Evolutionary conservation across 352 stramenopile genomes (phyloP).

Genomic region (Phytophthora capsici): DNA sequence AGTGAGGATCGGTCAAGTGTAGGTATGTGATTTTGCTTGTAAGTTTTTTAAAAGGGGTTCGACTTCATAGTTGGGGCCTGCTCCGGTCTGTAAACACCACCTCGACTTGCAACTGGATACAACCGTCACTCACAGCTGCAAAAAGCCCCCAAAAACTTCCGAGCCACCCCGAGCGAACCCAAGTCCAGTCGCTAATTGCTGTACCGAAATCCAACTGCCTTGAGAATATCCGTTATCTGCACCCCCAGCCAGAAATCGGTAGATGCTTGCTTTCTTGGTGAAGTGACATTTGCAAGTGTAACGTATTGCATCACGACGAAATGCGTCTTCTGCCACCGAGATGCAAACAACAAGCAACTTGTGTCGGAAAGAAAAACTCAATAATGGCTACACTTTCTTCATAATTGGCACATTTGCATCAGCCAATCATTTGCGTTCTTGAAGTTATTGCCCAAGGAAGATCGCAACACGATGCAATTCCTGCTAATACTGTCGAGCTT

Average conservation of each 20-base stretch:
- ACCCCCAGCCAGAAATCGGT: constrained; percentile 18
- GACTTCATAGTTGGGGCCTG: too few species aligned
- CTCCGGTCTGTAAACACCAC: constrained; percentile 14
- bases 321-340: constrained; percentile 15
- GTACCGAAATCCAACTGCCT: constrained; percentile 3
- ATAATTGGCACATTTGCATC: not conserved
- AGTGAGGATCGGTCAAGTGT: too few species aligned
- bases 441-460: constrained; percentile 33
- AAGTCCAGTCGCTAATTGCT: constrained; percentile 8
- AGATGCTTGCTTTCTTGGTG: constrained; percentile 2
- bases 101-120: constrained; percentile 4
- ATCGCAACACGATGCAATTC: constrained; percentile 24
- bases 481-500: constrained; percentile 24
- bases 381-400: constrained; percentile 18
- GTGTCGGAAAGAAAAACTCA: not conserved
- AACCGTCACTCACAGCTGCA: not conserved
- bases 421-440: constrained; percentile 30
- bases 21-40: too few species aligned
- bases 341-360: not conserved
- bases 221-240: constrained; percentile 21
- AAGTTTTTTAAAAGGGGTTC: too few species aligned
- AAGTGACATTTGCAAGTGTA: constrained; percentile 4
- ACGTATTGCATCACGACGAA: not conserved
- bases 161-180: constrained; percentile 12
- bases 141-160: not conserved